Evolutionary conservation across 768 basidiomycete genomes (phyloP).

Genomic region (Hebeloma cylindrosporum): DNA sequence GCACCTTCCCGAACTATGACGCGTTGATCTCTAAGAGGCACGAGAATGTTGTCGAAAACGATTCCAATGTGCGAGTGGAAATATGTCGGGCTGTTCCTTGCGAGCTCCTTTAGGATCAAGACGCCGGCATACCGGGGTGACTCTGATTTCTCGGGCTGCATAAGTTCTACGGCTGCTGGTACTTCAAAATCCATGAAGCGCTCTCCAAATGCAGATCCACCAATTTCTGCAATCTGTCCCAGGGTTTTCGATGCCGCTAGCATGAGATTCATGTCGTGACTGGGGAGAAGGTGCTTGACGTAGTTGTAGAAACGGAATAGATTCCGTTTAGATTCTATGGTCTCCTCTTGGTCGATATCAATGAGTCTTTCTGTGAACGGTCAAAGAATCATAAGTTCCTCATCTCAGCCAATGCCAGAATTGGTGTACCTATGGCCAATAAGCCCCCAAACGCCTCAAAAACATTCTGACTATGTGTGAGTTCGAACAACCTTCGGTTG

Average conservation of each 20-base stretch:
- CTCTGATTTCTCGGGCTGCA: conserved; percentile 80
- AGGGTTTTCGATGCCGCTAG: conserved; percentile 90
- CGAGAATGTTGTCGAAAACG: conserved; percentile 91
- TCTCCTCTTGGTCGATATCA: conserved; percentile 75
- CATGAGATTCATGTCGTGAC: conserved; percentile 92
- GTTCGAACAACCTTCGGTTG: conserved; percentile 74
- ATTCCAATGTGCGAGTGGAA: conserved; percentile 87
- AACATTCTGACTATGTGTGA: conserved; percentile 78
- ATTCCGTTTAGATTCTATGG: conserved; percentile 75
- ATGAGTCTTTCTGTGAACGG: conserved; percentile 61
- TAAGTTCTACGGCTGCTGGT: conserved; percentile 75
- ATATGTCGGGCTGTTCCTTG: conserved; percentile 81
- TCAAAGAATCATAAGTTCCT: conserved; percentile 1
- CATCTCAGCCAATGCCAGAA: no score
- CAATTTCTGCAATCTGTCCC: conserved; percentile 82
- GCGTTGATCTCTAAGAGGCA: conserved; percentile 84
- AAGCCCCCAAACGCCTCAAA: conserved; percentile 85
- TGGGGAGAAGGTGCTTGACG: conserved; percentile 89
- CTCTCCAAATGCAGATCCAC: conserved; percentile 82
- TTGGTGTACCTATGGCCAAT: conserved; percentile 73
- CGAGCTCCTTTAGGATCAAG: conserved; percentile 90
- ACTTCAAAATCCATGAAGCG: conserved; percentile 90
- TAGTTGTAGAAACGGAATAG: conserved; percentile 91
- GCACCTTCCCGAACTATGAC: conserved; percentile 92
- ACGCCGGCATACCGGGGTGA: conserved; percentile 91